Evolutionary conservation across 1,284 basidiomycete genomes (phyloP).

Genomic region (Phylloporus sp.): DNA sequence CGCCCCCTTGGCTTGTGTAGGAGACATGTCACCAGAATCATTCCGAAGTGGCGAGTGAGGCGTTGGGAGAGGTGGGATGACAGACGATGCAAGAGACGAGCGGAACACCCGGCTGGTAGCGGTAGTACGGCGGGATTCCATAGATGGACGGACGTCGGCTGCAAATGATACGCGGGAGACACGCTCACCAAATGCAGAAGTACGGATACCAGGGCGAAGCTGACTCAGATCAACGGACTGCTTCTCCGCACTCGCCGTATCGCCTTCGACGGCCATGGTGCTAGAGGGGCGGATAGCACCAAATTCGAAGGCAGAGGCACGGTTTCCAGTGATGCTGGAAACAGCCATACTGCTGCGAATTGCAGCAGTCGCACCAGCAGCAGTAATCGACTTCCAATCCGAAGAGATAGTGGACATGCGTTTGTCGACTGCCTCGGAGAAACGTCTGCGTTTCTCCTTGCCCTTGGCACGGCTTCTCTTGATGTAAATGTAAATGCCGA

Average conservation of each 20-base stretch:
- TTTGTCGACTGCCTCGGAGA: slow-evolving; percentile 77
- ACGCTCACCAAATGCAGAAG: slow-evolving; percentile 52
- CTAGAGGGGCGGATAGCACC: slow-evolving; percentile 62
- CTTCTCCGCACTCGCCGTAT: slow-evolving; percentile 38
- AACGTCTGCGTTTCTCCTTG: slow-evolving; percentile 69
- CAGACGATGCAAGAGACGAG: slow-evolving; percentile 54
- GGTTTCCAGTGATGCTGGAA: slow-evolving; percentile 44
- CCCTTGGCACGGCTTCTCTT: slow-evolving; percentile 65
- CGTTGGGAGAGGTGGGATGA: slow-evolving; percentile 62
- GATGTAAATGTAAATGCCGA: slow-evolving; percentile 62
- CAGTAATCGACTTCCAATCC: slow-evolving; percentile 80
- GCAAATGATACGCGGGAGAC: slow-evolving; percentile 78
- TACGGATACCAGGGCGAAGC: slow-evolving; percentile 57
- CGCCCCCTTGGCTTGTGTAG: slow-evolving; percentile 75
- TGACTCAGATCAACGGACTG: slow-evolving; percentile 58
- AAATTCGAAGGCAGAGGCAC: slow-evolving; percentile 62
- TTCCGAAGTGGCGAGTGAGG: slow-evolving; percentile 35
- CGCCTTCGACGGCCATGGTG: slow-evolving; percentile 54
- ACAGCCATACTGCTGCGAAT: slow-evolving; percentile 75
- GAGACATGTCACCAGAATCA: slow-evolving; percentile 58
- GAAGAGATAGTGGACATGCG: slow-evolving; percentile 82
- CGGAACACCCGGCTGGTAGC: slow-evolving; percentile 57
- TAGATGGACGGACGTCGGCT: slow-evolving; percentile 68
- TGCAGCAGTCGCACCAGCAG: slow-evolving; percentile 75
- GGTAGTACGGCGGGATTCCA: slow-evolving; percentile 61